Conservation (phyloP, 2,329 filamentous ascomycete genomes). For the Colletotrichum incanum region DNA sequence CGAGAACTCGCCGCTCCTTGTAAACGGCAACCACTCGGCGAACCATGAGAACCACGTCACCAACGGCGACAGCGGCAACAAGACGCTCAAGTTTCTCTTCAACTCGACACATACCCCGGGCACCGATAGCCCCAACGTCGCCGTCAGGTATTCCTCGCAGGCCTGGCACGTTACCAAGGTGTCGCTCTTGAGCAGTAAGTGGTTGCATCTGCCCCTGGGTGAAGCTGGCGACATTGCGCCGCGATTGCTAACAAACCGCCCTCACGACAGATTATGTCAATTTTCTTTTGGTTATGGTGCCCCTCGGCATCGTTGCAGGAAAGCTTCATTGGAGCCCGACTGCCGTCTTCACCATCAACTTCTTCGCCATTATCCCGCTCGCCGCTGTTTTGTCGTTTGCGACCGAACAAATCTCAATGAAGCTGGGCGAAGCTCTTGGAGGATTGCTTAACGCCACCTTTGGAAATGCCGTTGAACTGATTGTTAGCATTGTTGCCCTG, state of each 20-base stretch:
- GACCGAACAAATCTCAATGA: slow-evolving; percentile 82
- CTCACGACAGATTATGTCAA: slow-evolving; percentile 71
- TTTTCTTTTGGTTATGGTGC: slow-evolving; percentile 80
- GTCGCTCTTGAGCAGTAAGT: slow-evolving; percentile 73
- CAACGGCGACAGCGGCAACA: slow-evolving; percentile 45
- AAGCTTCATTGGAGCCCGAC: slow-evolving; percentile 74
- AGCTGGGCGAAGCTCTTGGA: slow-evolving; percentile 81
- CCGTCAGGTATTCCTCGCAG: slow-evolving; percentile 63
- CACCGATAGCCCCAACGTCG: slow-evolving; percentile 62
- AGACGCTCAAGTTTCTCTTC: slow-evolving; percentile 63
- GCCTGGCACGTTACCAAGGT: slow-evolving; percentile 71
- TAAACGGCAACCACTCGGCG: slow-evolving; percentile 51
- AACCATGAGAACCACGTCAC: slow-evolving; percentile 43
- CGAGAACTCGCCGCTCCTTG: slow-evolving; percentile 62
- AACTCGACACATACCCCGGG: slow-evolving; percentile 67
- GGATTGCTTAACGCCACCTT: slow-evolving; percentile 84
- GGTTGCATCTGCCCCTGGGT: not conserved
- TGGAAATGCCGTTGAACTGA: slow-evolving; percentile 85
- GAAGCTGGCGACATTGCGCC: not conserved
- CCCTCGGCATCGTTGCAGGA: slow-evolving; percentile 80
- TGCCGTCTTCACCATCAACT: slow-evolving; percentile 82
- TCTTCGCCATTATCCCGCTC: slow-evolving; percentile 84
- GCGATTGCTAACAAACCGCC: slow-evolving; percentile 27
- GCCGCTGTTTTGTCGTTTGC: slow-evolving; percentile 83
- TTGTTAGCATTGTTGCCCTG: slow-evolving; percentile 93